Conservation (phyloP, 192 early-diverging fungal species). For the Backusella australiensis region DNA sequence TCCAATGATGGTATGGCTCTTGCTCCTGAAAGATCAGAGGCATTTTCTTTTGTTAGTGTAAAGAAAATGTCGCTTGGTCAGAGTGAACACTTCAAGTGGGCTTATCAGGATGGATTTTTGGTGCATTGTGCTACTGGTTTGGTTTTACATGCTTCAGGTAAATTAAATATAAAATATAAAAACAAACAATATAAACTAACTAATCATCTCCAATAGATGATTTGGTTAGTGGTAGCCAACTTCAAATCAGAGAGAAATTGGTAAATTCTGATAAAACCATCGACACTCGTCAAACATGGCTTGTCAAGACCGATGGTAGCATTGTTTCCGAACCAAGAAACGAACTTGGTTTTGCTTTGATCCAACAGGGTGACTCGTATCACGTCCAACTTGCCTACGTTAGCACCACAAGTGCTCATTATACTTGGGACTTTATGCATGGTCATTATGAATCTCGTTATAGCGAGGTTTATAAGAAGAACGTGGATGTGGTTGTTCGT, state of each 20-base stretch:
- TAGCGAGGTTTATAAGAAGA: constrained; percentile 2
- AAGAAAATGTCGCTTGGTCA: background rate
- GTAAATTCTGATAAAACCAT: background rate
- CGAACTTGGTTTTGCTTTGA: constrained; percentile 16
- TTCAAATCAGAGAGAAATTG: constrained; percentile 13
- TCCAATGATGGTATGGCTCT: constrained; percentile 14
- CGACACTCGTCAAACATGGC: constrained; percentile 10
- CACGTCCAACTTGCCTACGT: constrained; percentile 12
- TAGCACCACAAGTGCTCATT: background rate
- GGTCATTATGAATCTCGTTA: constrained; percentile 12
- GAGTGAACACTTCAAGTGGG: constrained; percentile 16
- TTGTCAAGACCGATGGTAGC: constrained; percentile 15
- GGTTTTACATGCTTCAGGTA: constrained; percentile 29
- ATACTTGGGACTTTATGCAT: constrained; percentile 8
- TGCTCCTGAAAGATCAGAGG: constrained; percentile 16
- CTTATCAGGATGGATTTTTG: constrained; percentile 12
- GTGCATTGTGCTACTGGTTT: constrained; percentile 24
- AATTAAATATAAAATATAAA: background rate
- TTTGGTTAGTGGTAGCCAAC: constrained; percentile 14
- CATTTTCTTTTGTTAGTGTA: constrained; percentile 3
- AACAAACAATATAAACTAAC: background rate
- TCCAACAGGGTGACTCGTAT: background rate
- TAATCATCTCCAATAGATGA: background rate
- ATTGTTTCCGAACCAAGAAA: background rate
- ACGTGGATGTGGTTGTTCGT: background rate